phyloP scores from a whole-genome alignment of 805 yeast species.

The Candida oleophila region DNA sequence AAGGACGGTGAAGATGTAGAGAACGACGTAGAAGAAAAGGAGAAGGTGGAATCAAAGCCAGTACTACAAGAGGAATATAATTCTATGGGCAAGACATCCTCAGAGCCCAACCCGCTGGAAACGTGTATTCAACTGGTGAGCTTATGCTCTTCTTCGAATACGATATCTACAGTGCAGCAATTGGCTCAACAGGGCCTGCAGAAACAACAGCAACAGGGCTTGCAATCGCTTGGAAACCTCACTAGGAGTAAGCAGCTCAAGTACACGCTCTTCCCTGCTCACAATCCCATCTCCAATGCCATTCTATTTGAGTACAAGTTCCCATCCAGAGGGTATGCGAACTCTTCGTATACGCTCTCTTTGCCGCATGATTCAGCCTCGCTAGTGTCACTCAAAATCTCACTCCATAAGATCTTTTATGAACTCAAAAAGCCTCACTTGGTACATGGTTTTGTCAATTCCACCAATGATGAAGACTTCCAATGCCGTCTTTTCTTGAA shows the following conservation, averaged over 20 bases:
- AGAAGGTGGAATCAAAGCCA: conserved; percentile 18
- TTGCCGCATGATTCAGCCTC: conserved; percentile 39
- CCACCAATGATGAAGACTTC: conserved; percentile 40
- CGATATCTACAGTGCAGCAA: conserved; percentile 10
- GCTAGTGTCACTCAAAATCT: conserved; percentile 30
- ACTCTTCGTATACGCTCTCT: conserved; percentile 35
- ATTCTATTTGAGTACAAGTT: conserved; percentile 39
- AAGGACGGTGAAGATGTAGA: conserved; percentile 7
- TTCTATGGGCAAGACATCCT: conserved; percentile 29
- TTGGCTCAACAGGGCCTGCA: conserved; percentile 5
- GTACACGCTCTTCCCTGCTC: conserved; percentile 33
- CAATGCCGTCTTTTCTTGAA: conserved; percentile 39
- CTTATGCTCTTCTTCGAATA: conserved; percentile 28
- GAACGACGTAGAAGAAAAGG: conserved; percentile 8
- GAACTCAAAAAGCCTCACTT: conserved; percentile 31
- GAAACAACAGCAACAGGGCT: conserved; percentile 3
- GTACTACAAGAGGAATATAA: conserved; percentile 11
- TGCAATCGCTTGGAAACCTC: background rate
- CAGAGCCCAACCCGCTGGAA: conserved; percentile 25
- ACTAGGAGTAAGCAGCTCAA: conserved; percentile 24
- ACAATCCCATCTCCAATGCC: conserved; percentile 20
- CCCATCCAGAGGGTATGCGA: conserved; percentile 38
- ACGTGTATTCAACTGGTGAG: conserved; percentile 38
- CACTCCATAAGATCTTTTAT: conserved; percentile 33
- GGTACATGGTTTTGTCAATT: conserved; percentile 26